Percentiles rank a stretch among this genome's conserved stretches.
Conservation (phyloP, 2,329 filamentous ascomycete species). For the Neonectria magnoliae region DNA sequence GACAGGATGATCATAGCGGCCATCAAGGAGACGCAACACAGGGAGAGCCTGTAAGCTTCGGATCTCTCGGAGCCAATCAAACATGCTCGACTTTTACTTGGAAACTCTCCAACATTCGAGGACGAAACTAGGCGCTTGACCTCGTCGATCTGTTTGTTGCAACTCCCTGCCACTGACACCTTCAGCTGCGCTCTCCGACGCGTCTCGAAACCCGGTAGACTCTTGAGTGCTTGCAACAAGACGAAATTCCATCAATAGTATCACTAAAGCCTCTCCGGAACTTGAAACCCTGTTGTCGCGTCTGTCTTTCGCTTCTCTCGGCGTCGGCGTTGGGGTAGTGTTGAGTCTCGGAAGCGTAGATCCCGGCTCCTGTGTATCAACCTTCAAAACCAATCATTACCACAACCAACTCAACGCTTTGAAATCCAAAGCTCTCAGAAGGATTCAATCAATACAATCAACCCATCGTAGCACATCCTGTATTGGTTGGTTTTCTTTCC, state of each 20-base stretch:
- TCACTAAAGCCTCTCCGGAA: not conserved
- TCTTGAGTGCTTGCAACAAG: not conserved
- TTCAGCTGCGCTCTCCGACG: constrained; percentile 6
- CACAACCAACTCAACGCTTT: not conserved
- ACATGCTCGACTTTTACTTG: not conserved
- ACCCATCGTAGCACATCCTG: too few species aligned
- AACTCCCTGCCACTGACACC: constrained; percentile 5
- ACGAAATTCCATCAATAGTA: constrained; percentile 2
- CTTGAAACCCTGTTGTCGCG: not conserved
- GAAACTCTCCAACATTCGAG: constrained; percentile 15
- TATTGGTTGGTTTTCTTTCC: too few species aligned
- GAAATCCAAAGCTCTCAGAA: not conserved
- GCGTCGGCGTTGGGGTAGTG: constrained; percentile 18
- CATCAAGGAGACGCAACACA: constrained; percentile 3
- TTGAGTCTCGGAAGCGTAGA: constrained; percentile 39
- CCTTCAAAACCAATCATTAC: not conserved
- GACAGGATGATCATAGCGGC: not conserved
- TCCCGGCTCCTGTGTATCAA: constrained; percentile 30
- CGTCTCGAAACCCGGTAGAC: constrained; percentile 12
- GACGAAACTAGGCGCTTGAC: constrained; percentile 23
- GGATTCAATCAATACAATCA: too few species aligned
- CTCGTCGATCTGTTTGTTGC: constrained; percentile 10
- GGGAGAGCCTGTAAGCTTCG: not conserved
- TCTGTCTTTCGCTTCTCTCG: not conserved
- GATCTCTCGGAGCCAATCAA: not conserved